Evolutionary conservation across 148 eudicot species (phyloP), one percentile per base, ranked within the genome.

Genomic region (Pouteria glomerata): DNA sequence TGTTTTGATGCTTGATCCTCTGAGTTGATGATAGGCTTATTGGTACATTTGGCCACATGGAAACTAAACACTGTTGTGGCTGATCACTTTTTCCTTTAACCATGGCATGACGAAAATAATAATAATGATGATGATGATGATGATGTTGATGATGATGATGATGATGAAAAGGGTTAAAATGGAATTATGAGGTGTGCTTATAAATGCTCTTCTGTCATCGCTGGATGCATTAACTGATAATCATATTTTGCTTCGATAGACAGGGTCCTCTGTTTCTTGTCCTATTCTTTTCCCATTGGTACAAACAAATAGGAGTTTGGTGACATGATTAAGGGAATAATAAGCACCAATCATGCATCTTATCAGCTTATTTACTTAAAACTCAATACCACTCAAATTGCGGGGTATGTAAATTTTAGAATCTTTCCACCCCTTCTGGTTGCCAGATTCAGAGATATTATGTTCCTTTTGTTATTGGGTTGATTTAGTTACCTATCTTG

Each of bases 171-270:
- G 56, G 39, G 39, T 66, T 34, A 30, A 37, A 66, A 66, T n/a
- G n/a, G 56, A 29, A 45, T 66, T 47, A 47, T 16, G 69, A 30
- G 37, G 68, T 24, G 23, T 48, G 16, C 10, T 30, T 45, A 42
- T 15, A 44, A 55, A 55, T 66, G 55, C 69, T 66, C 47, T 47
- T n/a, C n/a, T n/a, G n/a, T n/a, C n/a, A n/a, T n/a, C n/a, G n/a
- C n/a, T n/a, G n/a, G n/a, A n/a, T 66, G 39, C 13, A 35, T 34
- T 21, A 30, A 30, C 57, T 47, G 41, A 47, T 66, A 47, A 48
- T 30, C 13, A 16, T 7, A 55, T 55, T 55, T 48, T 55, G 12
- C 30, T 23, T 55, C 1, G 30, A n/a, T 8, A 18, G 19, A 13
- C 31, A 13, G 12, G 27, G 34, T 26, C 34, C 1, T 18, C 34